Percentiles rank a stretch among this genome's conserved stretches.
These are phyloP conservation scores for Chaetomium sp. DNA, from an alignment of 2,329 filamentous ascomycete species.

Conservation along the genomic window DNA sequence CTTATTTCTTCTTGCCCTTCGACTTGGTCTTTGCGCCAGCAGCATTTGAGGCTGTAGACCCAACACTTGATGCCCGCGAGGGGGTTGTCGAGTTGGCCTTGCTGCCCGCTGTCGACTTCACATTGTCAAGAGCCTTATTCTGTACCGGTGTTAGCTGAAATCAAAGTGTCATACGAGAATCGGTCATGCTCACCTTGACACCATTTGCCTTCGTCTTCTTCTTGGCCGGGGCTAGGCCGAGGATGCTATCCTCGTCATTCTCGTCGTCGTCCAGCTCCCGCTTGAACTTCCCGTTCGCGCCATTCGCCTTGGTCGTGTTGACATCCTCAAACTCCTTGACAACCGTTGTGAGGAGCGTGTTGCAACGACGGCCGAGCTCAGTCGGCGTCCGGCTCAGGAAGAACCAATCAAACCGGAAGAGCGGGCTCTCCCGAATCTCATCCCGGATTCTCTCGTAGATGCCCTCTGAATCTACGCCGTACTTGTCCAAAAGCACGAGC, in stretches of 20 bases:
- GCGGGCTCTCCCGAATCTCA: slow-evolving; percentile 88
- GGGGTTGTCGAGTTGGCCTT: slow-evolving; percentile 75
- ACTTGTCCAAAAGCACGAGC: slow-evolving; percentile 87
- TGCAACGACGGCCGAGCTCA: slow-evolving; percentile 89
- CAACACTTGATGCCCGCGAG: slow-evolving; percentile 86
- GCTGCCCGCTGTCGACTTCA: slow-evolving; percentile 71
- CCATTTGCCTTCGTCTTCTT: slow-evolving; percentile 85
- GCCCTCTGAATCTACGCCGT: slow-evolving; percentile 86
- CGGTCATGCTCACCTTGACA: slow-evolving; percentile 69
- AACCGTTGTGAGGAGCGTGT: slow-evolving; percentile 90
- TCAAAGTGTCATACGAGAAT: slow-evolving; percentile 19
- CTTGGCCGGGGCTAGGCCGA: slow-evolving; percentile 82
- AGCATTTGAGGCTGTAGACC: slow-evolving; percentile 66
- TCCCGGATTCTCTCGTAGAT: slow-evolving; percentile 96
- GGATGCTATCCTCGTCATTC: slow-evolving; percentile 78
- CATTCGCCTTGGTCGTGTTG: slow-evolving; percentile 50
- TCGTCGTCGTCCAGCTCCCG: slow-evolving; percentile 78
- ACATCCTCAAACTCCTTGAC: slow-evolving; percentile 88
- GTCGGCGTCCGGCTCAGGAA: slow-evolving; percentile 92
- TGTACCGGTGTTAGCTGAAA: slow-evolving; percentile 43
- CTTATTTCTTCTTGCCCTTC: slow-evolving; percentile 57
- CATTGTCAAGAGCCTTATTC: slow-evolving; percentile 91
- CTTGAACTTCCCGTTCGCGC: slow-evolving; percentile 68
- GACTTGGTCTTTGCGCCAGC: slow-evolving; percentile 47
- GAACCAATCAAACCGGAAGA: slow-evolving; percentile 99